phyloP scores from a whole-genome alignment of 768 basidiomycete species.

The Mycena haematopus region DNA sequence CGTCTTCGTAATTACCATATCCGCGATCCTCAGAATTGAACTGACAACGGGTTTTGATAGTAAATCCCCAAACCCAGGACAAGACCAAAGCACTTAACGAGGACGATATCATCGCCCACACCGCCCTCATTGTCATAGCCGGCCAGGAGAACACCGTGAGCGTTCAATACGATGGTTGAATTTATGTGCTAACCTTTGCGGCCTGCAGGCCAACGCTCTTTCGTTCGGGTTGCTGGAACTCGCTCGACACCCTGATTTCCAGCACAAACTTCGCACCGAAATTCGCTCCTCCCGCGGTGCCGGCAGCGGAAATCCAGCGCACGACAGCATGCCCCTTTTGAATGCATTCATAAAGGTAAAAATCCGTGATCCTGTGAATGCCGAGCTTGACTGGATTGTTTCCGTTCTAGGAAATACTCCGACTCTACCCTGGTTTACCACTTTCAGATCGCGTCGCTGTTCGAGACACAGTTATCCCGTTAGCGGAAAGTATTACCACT shows the following conservation, averaged over 20 bases:
- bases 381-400: neutral
- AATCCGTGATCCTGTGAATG: neutral
- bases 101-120: slow-evolving; percentile 8
- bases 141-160: slow-evolving; percentile 23
- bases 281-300: neutral
- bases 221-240: slow-evolving; percentile 6
- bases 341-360: slow-evolving; percentile 27
- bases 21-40: neutral
- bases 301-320: neutral
- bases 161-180: too few species aligned
- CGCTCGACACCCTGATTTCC: slow-evolving; percentile 14
- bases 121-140: slow-evolving; percentile 15
- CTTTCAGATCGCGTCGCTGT: slow-evolving; percentile 15
- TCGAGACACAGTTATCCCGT: slow-evolving; percentile 7
- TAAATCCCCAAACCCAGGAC: neutral
- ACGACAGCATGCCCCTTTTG: slow-evolving; percentile 15
- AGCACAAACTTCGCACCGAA: slow-evolving; percentile 14
- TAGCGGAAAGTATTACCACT: neutral
- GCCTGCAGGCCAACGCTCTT: neutral
- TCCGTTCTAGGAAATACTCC: slow-evolving; percentile 18
- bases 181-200: neutral
- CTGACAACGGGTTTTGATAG: neutral
- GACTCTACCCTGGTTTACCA: slow-evolving; percentile 16
- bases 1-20: neutral
- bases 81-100: slow-evolving; percentile 14